Conservation (phyloP, 495 filamentous ascomycete species). For the Xylaria castorea region DNA sequence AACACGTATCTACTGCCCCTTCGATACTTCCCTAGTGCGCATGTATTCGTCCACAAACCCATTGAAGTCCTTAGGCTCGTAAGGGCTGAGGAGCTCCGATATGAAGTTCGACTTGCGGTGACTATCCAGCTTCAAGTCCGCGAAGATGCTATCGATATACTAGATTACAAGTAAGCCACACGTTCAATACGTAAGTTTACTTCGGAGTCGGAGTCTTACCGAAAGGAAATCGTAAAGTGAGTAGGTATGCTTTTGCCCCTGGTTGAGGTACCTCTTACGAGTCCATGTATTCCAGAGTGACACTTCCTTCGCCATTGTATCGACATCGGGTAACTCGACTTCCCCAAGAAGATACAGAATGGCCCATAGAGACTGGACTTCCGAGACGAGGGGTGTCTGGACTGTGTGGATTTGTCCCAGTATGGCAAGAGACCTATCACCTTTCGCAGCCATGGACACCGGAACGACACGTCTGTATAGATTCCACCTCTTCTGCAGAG, state of each 20-base stretch:
- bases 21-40: neutral
- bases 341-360: conserved; percentile 40
- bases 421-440: conserved; percentile 42
- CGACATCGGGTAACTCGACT: conserved; percentile 36
- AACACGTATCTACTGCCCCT: neutral
- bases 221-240: conserved; percentile 38
- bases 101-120: conserved; percentile 32
- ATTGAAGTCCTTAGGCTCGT: conserved; percentile 30
- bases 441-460: conserved; percentile 29
- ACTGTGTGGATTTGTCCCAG: conserved; percentile 44
- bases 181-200: neutral
- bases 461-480: conserved; percentile 36
- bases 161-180: conserved; percentile 24
- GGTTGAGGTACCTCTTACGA: conserved; percentile 45
- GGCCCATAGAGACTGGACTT: conserved; percentile 44
- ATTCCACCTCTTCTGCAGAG: conserved; percentile 33
- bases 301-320: conserved; percentile 44
- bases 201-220: conserved; percentile 15
- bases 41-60: conserved; percentile 34
- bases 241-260: conserved; percentile 36
- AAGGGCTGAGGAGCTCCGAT: conserved; percentile 30
- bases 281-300: conserved; percentile 48
- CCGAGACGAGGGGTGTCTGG: conserved; percentile 40
- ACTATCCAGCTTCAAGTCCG: conserved; percentile 25
- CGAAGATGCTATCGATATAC: conserved; percentile 37